Base-by-base conservation (phyloP, 805 yeast species). In the Diddensiella caesifluorescens region DNA sequence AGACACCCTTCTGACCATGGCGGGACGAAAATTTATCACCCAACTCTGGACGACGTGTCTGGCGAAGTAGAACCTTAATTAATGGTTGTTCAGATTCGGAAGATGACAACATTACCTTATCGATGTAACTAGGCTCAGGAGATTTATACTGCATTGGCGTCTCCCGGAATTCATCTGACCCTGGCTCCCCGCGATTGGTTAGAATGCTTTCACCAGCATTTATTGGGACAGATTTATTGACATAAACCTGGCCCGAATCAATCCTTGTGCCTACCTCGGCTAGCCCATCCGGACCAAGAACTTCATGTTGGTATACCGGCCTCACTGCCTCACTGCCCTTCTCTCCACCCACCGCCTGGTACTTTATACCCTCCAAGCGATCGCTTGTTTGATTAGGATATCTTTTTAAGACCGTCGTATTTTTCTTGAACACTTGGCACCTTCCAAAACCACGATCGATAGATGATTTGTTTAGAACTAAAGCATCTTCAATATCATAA, bases 401-500 rank as follows among this genome's bases (percentile, higher is more conserved):
- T 54, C 95, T 75, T 62, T 92, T 92, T 52, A 92, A 69, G 15
- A 83, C 79, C 4, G 95, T 80, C 1, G 97, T 90, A 48, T 88
- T 87, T 65, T 92, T 92, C 57, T 94, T 75, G 48, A 95, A 74
- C 2, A 88, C 95, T 66, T 92, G 98, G 69, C 98, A 92, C 54
- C 98, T 80, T 31, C 98, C 98, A 62, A 87, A 92, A 1, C 98
- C 98, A 60, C 98, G 76, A 59, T 92, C 98, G 42, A 92, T 73
- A 0, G 96, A 86, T 0, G 97, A 71, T 63, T 90, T 92, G 66
- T 92, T 92, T 54, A 92, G 77, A 58, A 92, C 92, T 97, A 92
- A 90, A 61, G 98, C 98, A 66, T 92, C 98, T 69, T 92, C 98
- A 97, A 92, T 92, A 84, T 92, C 98, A 61, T 92, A 92, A 50